A percentile compares a stretch with the other conserved stretches of the same genome.
Conservation (phyloP, 2,329 filamentous ascomycete genomes). For the Colletotrichum endophyticum region DNA sequence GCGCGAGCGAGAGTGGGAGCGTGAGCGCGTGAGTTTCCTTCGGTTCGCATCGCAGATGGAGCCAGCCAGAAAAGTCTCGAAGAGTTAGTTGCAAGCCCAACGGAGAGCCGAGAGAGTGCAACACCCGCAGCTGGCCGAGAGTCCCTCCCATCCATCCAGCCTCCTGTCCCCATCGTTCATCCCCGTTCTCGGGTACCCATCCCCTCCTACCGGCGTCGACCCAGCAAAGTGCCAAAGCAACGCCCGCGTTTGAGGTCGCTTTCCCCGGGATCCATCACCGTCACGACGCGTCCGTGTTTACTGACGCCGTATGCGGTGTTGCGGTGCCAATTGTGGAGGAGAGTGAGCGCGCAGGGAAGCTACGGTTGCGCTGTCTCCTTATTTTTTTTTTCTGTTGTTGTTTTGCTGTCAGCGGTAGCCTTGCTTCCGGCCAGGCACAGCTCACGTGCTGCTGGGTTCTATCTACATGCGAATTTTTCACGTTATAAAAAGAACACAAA, state of each 20-base stretch:
- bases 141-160: neutral
- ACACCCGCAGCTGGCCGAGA: neutral
- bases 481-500: neutral
- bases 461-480: neutral
- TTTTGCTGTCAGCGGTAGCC: neutral
- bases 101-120: neutral
- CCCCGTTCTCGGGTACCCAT: neutral
- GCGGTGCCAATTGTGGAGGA: neutral
- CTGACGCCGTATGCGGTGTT: neutral
- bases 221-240: neutral
- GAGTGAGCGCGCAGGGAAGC: neutral
- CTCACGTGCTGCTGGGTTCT: neutral
- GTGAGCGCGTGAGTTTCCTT: neutral
- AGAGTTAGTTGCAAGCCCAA: neutral
- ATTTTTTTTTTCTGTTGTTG: neutral
- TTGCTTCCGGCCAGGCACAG: constrained; percentile 7
- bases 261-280: neutral
- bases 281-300: neutral
- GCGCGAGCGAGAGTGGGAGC: neutral
- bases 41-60: neutral
- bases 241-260: neutral
- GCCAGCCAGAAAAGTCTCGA: neutral
- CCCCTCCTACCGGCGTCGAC: neutral
- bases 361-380: neutral
- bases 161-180: neutral